These are phyloP conservation scores for Trichopus zeylanicus DNA, from an alignment of 116 monocot genomes.

Conservation along the genomic window DNA sequence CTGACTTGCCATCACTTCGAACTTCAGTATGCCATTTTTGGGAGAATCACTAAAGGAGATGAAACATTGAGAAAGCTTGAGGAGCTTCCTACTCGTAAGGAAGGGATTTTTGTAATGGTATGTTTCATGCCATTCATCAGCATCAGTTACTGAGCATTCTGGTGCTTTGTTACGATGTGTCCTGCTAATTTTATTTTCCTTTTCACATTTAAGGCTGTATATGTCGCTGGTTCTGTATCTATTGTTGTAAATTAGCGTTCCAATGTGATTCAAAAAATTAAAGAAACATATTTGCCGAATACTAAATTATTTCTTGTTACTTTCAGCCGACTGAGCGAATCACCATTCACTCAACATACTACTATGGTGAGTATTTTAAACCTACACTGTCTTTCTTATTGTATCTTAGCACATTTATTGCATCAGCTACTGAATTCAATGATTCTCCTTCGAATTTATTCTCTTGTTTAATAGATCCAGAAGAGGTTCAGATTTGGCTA, in stretches of 20 bases:
- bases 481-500: background rate
- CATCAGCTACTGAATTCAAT: background rate
- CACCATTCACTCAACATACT: conserved; percentile 75
- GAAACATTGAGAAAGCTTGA: conserved; percentile 85
- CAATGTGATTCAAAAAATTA: too few relatives aligned
- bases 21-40: conserved; percentile 93
- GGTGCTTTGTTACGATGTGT: background rate
- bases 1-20: background rate
- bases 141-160: background rate
- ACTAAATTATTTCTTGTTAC: background rate
- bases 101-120: conserved; percentile 99
- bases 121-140: background rate
- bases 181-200: background rate
- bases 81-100: conserved; percentile 81
- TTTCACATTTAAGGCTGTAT: too few relatives aligned
- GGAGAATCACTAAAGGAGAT: conserved; percentile 85
- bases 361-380: conserved; percentile 64
- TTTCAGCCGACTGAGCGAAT: conserved; percentile 90
- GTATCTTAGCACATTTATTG: background rate
- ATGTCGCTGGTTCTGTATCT: too few relatives aligned
- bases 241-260: background rate
- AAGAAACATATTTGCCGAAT: background rate
- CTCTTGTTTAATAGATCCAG: background rate
- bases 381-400: too few relatives aligned
- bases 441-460: background rate